Conservation (phyloP, 177 flowering plant species). For the Tripterygium wilfordii region DNA sequence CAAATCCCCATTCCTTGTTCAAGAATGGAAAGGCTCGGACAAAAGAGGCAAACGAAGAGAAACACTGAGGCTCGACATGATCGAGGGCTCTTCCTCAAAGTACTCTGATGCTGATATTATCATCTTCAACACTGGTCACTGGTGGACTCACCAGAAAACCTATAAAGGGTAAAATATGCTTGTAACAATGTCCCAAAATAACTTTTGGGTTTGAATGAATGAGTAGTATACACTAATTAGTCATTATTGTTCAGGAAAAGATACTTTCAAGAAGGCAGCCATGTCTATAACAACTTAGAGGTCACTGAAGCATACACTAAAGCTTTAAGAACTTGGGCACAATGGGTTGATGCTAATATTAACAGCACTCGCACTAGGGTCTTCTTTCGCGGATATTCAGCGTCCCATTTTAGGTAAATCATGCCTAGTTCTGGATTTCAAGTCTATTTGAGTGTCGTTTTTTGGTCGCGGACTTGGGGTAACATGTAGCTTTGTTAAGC, state of each 20-base stretch:
- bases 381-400: conserved; percentile 58
- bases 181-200: too few species aligned
- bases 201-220: too few species aligned
- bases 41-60: conserved; percentile 23
- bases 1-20: conserved; percentile 56
- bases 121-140: conserved; percentile 72
- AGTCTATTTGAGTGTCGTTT: too few species aligned
- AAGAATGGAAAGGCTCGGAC: conserved; percentile 27
- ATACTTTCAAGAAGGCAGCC: conserved; percentile 57
- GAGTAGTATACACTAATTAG: too few species aligned
- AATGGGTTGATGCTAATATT: conserved; percentile 56
- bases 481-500: too few species aligned
- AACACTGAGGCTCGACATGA: conserved; percentile 54
- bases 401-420: conserved; percentile 60
- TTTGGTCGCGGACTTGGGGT: too few species aligned
- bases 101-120: conserved; percentile 55
- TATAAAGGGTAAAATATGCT: conserved; percentile 32
- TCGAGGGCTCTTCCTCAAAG: conserved; percentile 23
- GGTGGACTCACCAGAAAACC: conserved; percentile 79
- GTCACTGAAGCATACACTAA: conserved; percentile 43
- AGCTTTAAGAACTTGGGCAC: conserved; percentile 63
- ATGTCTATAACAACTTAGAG: conserved; percentile 34
- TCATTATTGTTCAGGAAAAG: conserved; percentile 48
- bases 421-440: too few species aligned
- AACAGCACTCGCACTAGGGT: conserved; percentile 33